These are phyloP conservation scores for Westerdykella aurantiaca DNA, from an alignment of 2,329 filamentous ascomycete species.

Conservation along the genomic window DNA sequence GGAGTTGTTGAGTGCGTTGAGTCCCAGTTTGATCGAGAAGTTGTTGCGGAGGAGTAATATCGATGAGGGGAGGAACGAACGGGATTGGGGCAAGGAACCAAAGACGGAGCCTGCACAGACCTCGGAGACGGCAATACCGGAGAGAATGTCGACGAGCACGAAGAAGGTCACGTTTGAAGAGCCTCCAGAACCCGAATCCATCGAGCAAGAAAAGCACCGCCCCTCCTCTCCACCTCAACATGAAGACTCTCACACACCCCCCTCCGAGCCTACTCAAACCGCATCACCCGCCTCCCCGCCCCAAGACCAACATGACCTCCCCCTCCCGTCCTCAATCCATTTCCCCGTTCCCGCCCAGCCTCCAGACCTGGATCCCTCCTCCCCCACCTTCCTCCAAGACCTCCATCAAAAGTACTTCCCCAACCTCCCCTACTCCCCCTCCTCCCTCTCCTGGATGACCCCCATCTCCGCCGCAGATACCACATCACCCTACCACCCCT, in stretches of 20 bases:
- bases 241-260: slow-evolving; percentile 43
- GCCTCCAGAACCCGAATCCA: slow-evolving; percentile 4
- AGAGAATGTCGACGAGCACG: slow-evolving; percentile 6
- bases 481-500: slow-evolving; percentile 73
- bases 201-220: slow-evolving; percentile 1
- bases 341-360: slow-evolving; percentile 53
- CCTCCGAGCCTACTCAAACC: slow-evolving; percentile 63
- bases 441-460: slow-evolving; percentile 85
- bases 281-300: slow-evolving; percentile 51
- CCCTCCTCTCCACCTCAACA: slow-evolving; percentile 1
- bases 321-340: slow-evolving; percentile 43
- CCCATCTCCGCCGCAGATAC: slow-evolving; percentile 58
- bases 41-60: slow-evolving; percentile 72
- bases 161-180: slow-evolving; percentile 35
- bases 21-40: slow-evolving; percentile 68
- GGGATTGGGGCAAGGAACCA: slow-evolving; percentile 23
- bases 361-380: slow-evolving; percentile 75
- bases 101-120: slow-evolving; percentile 1
- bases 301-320: slow-evolving; percentile 63
- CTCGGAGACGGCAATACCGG: background rate
- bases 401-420: slow-evolving; percentile 95
- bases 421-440: slow-evolving; percentile 74
- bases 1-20: slow-evolving; percentile 73
- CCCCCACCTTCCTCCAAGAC: slow-evolving; percentile 74
- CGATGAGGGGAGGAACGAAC: slow-evolving; percentile 53